Evolutionary conservation across 1,284 basidiomycete species (phyloP), one percentile per base, ranked within the genome.

Genomic region (Phaffia rhodozyma): DNA sequence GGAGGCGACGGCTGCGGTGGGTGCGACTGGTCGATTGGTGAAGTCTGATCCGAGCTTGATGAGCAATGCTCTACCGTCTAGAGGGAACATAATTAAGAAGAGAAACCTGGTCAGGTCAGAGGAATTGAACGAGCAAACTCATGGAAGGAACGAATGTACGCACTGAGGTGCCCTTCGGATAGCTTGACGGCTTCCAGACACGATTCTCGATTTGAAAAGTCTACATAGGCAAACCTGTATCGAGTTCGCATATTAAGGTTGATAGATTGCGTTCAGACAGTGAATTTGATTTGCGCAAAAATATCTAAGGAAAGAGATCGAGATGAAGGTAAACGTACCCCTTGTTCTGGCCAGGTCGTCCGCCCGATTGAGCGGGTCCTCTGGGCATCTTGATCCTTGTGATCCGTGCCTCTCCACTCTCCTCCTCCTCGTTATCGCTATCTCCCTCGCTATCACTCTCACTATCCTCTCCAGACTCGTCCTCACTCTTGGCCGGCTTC

Each of bases 211-310:
- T 85, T 85, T 1, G 84, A 82, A 73, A 98, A 92, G 77, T 98
- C 94, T 66, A 97, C 85, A 77, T 97, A 97, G 30, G 93, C 94
- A 74, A 92, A 98, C 48, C 93, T 97, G 70, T 13, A 47, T 13
- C 38, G 25, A 34, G 5, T 30, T 3, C 21, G 3, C 1, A n/a
- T 21, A 20, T 6, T 21, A 20, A 20, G n/a, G 2, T 11, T 2
- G 56, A 29, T 6, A 32, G 23, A 47, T 0, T 38, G 13, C 48
- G 53, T 27, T 32, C 56, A 54, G 21, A 30, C 3, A 18, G 54
- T 21, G 23, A 58, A 54, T 32, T 21, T 59, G 48, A 25, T 5
- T 9, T 51, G 38, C 20, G 18, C 21, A 11, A 48, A 20, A 21
- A 34, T 16, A 21, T 27, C 18, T 18, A 29, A 32, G 13, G 13